Percentiles rank a stretch among this genome's conserved stretches.
Evolutionary conservation across 768 basidiomycete genomes (phyloP).

Genomic region (Postia placenta): DNA sequence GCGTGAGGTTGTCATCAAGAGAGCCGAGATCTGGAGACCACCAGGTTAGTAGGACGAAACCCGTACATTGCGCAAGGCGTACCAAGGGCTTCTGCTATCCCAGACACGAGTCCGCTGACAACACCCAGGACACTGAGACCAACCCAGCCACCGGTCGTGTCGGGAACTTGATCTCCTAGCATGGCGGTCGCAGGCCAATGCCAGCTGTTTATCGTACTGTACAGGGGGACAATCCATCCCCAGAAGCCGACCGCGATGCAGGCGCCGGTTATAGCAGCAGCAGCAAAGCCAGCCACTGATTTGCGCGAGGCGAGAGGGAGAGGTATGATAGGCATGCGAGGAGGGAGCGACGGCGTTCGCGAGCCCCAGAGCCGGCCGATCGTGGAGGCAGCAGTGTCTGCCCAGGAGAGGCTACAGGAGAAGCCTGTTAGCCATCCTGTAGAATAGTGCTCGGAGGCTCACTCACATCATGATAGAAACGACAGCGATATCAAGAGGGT

Average conservation of each 20-base stretch:
- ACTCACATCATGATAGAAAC: conserved; percentile 83
- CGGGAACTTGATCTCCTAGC: not conserved
- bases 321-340: conserved; percentile 28
- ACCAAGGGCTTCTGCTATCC: conserved; percentile 88
- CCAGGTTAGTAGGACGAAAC: conserved; percentile 5
- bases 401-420: conserved; percentile 78
- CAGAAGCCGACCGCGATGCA: conserved; percentile 66
- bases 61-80: conserved; percentile 22
- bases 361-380: conserved; percentile 80
- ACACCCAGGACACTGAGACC: conserved; percentile 37
- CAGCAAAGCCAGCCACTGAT: conserved; percentile 78
- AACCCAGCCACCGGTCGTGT: not conserved
- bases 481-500: conserved; percentile 85
- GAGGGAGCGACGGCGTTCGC: conserved; percentile 58
- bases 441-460: not conserved
- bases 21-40: conserved; percentile 65
- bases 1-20: conserved; percentile 84
- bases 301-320: conserved; percentile 79
- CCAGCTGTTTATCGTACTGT: conserved; percentile 43
- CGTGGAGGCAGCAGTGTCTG: conserved; percentile 90
- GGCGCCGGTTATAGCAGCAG: conserved; percentile 69
- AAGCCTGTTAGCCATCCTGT: conserved; percentile 1
- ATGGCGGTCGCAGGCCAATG: conserved; percentile 30
- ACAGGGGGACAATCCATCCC: conserved; percentile 50
- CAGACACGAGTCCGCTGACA: conserved; percentile 73